These are phyloP conservation scores for Hymenoscyphus salicellus DNA, from an alignment of 2,329 filamentous ascomycete genomes.

Conservation along the genomic window DNA sequence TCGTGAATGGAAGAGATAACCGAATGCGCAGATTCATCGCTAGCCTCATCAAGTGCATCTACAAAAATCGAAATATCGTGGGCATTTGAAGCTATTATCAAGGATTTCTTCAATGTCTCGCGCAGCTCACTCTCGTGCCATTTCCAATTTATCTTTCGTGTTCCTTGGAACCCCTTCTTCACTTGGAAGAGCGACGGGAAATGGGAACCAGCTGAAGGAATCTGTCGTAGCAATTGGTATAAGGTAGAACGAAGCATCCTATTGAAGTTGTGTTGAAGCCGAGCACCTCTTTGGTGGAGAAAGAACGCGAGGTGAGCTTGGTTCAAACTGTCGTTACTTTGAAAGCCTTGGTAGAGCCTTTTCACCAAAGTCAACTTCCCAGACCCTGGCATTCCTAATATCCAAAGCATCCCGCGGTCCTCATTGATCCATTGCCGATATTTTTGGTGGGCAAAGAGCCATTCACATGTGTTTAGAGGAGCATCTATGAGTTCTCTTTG, in stretches of 20 bases:
- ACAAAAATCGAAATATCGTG: conserved; percentile 20
- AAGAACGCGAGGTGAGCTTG: neutral
- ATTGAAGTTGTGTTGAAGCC: neutral
- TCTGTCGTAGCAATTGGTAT: conserved; percentile 31
- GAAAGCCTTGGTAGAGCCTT: neutral
- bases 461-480: neutral
- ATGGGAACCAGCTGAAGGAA: neutral
- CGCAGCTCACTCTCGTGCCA: conserved; percentile 16
- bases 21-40: conserved; percentile 18
- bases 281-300: neutral
- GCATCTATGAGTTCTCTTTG: neutral
- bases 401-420: neutral
- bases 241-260: conserved; percentile 32
- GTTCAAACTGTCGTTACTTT: neutral
- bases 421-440: neutral
- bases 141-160: conserved; percentile 13
- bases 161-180: conserved; percentile 11
- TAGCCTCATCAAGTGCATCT: conserved; percentile 30
- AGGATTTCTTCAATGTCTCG: conserved; percentile 5
- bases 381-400: neutral
- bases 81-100: conserved; percentile 8
- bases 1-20: conserved; percentile 17
- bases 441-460: neutral
- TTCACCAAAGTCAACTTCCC: neutral
- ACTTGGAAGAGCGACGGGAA: conserved; percentile 14